These are phyloP conservation scores for Chytriomyces sp. DNA, from an alignment of 192 early-diverging fungal species.

Conservation along the genomic window DNA sequence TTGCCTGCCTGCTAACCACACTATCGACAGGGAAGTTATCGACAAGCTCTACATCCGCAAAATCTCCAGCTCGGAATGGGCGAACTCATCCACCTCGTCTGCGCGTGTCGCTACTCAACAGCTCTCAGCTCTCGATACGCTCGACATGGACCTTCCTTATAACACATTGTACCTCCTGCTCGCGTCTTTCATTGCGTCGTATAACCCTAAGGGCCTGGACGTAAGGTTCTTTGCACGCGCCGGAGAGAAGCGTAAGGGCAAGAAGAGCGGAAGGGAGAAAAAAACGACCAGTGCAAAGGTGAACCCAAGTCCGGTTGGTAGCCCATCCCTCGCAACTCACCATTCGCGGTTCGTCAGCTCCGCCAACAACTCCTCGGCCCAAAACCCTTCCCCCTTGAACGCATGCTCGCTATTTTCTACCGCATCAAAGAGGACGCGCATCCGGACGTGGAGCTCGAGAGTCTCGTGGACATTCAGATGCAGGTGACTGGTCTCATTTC, in stretches of 20 bases:
- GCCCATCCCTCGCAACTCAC: background rate
- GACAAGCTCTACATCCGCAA: constrained; percentile 88
- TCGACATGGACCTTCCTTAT: constrained; percentile 66
- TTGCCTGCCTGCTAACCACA: background rate
- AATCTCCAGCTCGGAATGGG: constrained; percentile 86
- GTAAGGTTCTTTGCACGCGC: constrained; percentile 78
- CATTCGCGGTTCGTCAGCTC: constrained; percentile 24
- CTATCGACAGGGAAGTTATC: constrained; percentile 13
- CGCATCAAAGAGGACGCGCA: constrained; percentile 54
- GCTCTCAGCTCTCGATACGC: background rate
- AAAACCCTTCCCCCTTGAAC: constrained; percentile 90
- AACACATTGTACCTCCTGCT: constrained; percentile 90
- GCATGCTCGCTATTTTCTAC: constrained; percentile 97
- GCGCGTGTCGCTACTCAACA: background rate
- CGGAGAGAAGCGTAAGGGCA: constrained; percentile 38
- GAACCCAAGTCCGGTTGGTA: background rate
- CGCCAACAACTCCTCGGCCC: constrained; percentile 91
- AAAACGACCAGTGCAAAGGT: constrained; percentile 7
- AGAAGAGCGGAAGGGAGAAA: constrained; percentile 13
- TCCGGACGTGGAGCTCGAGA: constrained; percentile 54
- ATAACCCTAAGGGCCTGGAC: constrained; percentile 88
- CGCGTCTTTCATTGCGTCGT: constrained; percentile 88
- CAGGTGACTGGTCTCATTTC: constrained; percentile 86
- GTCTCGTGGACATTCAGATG: constrained; percentile 72
- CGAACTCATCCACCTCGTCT: constrained; percentile 8